A percentile compares a stretch with the other conserved stretches of the same genome.
phyloP scores from a whole-genome alignment of 371 early-diverging fungal species.

The Blakeslea trispora region DNA sequence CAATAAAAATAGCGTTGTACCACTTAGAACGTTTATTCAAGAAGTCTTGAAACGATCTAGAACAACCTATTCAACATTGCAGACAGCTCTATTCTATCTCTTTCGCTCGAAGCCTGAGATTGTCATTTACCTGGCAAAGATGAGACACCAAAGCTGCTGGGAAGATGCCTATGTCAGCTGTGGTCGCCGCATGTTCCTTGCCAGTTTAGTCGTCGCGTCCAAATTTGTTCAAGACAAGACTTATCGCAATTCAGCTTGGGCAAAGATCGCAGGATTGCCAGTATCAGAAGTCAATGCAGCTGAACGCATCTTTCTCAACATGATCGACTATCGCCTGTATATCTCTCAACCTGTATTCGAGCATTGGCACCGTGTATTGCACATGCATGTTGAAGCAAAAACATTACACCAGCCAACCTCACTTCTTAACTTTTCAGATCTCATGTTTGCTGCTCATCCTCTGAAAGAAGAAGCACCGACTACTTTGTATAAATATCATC shows the following conservation, averaged over 20 bases:
- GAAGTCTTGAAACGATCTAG: constrained; percentile 75
- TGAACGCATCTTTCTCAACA: constrained; percentile 66
- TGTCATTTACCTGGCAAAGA: constrained; percentile 15
- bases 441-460: constrained; percentile 14
- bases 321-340: constrained; percentile 71
- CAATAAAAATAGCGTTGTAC: constrained; percentile 34
- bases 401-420: constrained; percentile 21
- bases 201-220: constrained; percentile 69
- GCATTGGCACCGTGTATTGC: constrained; percentile 65
- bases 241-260: constrained; percentile 80
- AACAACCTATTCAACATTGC: constrained; percentile 79
- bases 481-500: not conserved
- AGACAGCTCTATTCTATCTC: constrained; percentile 71
- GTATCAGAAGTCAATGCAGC: constrained; percentile 72
- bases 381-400: constrained; percentile 45
- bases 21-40: constrained; percentile 69
- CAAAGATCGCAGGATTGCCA: constrained; percentile 71
- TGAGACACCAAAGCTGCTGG: constrained; percentile 22
- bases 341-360: constrained; percentile 65
- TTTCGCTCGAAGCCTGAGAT: constrained; percentile 53
- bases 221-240: constrained; percentile 76
- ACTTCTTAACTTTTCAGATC: constrained; percentile 16
- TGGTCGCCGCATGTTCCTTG: constrained; percentile 74
- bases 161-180: constrained; percentile 60
- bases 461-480: not conserved